Evolutionary conservation across 208 protist genomes (phyloP).

Genomic region (Leishmania arabica): DNA sequence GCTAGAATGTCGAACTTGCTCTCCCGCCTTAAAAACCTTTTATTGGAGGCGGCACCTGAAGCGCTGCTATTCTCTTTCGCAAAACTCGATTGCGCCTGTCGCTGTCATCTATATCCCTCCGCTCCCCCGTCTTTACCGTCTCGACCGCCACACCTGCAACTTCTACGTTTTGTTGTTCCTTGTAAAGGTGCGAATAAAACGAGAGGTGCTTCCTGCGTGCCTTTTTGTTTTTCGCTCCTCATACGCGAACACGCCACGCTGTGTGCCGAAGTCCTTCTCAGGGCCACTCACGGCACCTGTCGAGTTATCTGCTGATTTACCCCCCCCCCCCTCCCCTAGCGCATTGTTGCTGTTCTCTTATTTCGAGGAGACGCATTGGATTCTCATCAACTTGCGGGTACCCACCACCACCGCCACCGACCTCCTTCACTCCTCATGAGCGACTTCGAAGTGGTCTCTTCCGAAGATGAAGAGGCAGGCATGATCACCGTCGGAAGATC

Average conservation of each 20-base stretch:
- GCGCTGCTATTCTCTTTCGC: background rate
- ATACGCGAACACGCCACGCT: background rate
- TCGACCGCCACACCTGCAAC: background rate
- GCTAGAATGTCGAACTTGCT: background rate
- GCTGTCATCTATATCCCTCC: background rate
- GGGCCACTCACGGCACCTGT: background rate
- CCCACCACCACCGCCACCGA: background rate
- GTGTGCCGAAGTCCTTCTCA: background rate
- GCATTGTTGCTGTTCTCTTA: background rate
- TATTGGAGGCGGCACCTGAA: background rate
- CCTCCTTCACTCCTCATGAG: slow-evolving; percentile 16
- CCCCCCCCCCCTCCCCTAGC: background rate
- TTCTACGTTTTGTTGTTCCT: too few relatives aligned
- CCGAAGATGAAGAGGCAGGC: slow-evolving; percentile 26
- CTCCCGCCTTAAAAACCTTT: background rate
- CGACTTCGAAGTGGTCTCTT: slow-evolving; percentile 31
- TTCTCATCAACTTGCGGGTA: background rate
- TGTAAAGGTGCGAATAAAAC: background rate
- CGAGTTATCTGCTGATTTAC: background rate
- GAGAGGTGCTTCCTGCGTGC: background rate
- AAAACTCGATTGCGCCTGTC: background rate
- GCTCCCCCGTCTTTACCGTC: background rate
- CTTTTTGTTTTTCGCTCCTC: background rate
- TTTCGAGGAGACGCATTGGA: background rate
- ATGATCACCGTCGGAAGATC: slow-evolving; percentile 12